phyloP scores from a whole-genome alignment of 305 asterid genomes.

The Fraxinus latifolia region DNA sequence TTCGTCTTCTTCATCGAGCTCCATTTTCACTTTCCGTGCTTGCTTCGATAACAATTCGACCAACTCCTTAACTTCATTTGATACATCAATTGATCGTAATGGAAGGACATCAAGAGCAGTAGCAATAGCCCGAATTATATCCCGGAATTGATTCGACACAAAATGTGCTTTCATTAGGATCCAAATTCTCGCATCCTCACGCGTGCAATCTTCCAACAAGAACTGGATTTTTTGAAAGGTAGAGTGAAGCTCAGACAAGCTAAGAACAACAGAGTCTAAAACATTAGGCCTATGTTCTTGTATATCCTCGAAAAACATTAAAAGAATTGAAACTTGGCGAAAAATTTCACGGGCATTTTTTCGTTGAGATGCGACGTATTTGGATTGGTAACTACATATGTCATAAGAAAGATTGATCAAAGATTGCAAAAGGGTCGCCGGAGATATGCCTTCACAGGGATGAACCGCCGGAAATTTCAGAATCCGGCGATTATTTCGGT shows the following conservation, averaged over 20 bases:
- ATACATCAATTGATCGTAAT: conserved; percentile 34
- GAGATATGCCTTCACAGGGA: conserved; percentile 62
- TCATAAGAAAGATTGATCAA: conserved; percentile 38
- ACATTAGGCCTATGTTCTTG: conserved; percentile 20
- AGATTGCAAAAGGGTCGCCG: conserved; percentile 55
- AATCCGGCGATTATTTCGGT: conserved; percentile 59
- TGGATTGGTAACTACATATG: conserved; percentile 39
- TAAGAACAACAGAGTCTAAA: conserved; percentile 36
- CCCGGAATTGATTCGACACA: conserved; percentile 43
- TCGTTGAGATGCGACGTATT: conserved; percentile 43
- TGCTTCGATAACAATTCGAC: conserved; percentile 51
- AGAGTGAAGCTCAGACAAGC: conserved; percentile 65
- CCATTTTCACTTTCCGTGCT: conserved; percentile 48
- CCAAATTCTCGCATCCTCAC: conserved; percentile 48
- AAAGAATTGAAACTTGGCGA: conserved; percentile 56
- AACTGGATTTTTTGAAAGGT: conserved; percentile 53
- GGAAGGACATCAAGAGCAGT: conserved; percentile 69
- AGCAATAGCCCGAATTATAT: conserved; percentile 41
- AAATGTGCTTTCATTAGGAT: conserved; percentile 55
- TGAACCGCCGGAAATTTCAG: conserved; percentile 65
- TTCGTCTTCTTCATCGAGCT: conserved; percentile 49
- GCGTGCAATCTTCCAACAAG: conserved; percentile 51
- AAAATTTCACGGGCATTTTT: conserved; percentile 55
- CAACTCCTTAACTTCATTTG: conserved; percentile 52
- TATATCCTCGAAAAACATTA: conserved; percentile 62